phyloP scores from a whole-genome alignment of 176 grass and related monocot genomes.

The Raddia guianensis region DNA sequence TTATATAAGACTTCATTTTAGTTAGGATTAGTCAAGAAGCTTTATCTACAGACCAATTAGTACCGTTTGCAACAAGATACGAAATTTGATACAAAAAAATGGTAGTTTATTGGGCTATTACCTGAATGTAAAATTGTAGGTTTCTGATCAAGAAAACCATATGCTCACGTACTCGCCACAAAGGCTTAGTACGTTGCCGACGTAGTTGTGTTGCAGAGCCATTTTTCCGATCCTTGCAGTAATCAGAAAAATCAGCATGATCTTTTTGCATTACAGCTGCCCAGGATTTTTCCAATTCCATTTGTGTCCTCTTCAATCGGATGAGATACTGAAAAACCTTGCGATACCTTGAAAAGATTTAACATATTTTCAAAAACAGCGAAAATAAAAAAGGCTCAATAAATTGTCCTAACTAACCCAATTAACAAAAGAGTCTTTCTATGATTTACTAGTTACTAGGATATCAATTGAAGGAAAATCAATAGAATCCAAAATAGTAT shows the following conservation, averaged over 20 bases:
- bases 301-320: constrained; percentile 95
- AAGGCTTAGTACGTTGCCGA: constrained; percentile 66
- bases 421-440: neutral
- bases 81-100: neutral
- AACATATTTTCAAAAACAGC: constrained; percentile 19
- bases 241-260: constrained; percentile 93
- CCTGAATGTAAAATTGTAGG: constrained; percentile 97
- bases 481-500: neutral
- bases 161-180: constrained; percentile 97
- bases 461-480: constrained; percentile 8
- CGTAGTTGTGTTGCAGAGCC: constrained; percentile 56
- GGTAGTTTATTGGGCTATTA: constrained; percentile 31
- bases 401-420: constrained; percentile 11
- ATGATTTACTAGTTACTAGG: neutral
- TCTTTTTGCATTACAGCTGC: constrained; percentile 96
- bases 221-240: constrained; percentile 74
- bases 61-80: constrained; percentile 8
- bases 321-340: constrained; percentile 99
- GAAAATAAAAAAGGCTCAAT: constrained; percentile 21
- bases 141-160: constrained; percentile 99
- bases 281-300: constrained; percentile 99
- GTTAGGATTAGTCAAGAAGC: constrained; percentile 16
- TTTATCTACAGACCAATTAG: neutral
- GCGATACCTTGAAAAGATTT: constrained; percentile 66
- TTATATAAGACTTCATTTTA: neutral